Evolutionary conservation across 1,139 yeast species (phyloP), one percentile per base, ranked within the genome.

Genomic region (Yamadazyma pseudoaaseri): DNA sequence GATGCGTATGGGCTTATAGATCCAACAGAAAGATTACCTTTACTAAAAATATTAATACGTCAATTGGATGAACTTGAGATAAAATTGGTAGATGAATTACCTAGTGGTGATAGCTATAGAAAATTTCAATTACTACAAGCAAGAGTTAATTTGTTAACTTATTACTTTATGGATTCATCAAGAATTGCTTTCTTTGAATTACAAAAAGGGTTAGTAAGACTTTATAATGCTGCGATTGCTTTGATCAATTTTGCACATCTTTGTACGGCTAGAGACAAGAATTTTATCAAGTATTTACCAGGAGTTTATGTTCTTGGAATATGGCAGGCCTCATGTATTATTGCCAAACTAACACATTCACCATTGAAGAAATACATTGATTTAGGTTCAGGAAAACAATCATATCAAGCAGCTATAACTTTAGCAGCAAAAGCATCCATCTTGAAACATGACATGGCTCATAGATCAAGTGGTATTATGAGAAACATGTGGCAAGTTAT

Each of bases 391-490:
- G 97, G 97, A 6, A 81, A 79, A 51, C 77, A 74, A 37, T 71
- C 82, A 22, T 92, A 85, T 51, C 76, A 77, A 42, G 67, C 70
- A 15, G 94, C 95, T 1, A 79, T 86, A 10, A 71, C 75, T 16
- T 62, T 86, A 30, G 80, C 92, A 1, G 76, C 81, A 33, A 77
- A 78, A 41, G 95, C 96, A 0, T 86, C 96, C 0, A 83, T 90
- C 27, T 66, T 87, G 47, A 86, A 86, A 50, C 94, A 90, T 56
- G 98, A 92, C 54, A 81, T 92, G 71, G 89, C 97, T 1, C 86
- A 85, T 57, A 73, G 97, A 44, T 86, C 95, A 0, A 82, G 95
- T 35, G 97, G 96, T 13, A 87, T 92, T 39, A 86, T 92, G 92
- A 77, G 86, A 48, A 89, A 89, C 50, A 81, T 87, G 70, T 92